Evolutionary conservation across 2,329 filamentous ascomycete genomes (phyloP), one percentile per base, ranked within the genome.

Genomic region (Kalaharituber pfeilii): DNA sequence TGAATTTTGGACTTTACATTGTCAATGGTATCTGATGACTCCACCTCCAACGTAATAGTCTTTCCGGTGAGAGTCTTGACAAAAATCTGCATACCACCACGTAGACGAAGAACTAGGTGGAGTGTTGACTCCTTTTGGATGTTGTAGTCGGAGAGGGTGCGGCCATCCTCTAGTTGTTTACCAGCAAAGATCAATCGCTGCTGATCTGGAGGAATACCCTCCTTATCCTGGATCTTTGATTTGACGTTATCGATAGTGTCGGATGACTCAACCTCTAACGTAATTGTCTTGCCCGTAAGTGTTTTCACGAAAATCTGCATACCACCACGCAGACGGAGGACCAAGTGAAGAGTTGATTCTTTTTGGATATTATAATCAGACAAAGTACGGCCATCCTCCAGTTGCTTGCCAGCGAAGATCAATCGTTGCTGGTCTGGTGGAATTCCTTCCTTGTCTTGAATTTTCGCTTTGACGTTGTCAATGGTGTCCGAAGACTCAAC

Each of bases 181-280:
- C 79, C 79, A 62, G 79, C 79, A 60, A 82, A 82, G 66, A 82
- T 82, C 56, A 82, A 70, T 67, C 79, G 77, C 67, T 82, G 79
- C 66, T 83, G 80, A 65, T 83, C 79, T 39, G 80, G 62, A 15
- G 62, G 62, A 42, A 64, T 64, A 1, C 62, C 62, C 71, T 82
- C 79, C 70, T 82, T 81, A 60, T 79, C 77, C 66, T 81, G 78
- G 39, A 95, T 95, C 77, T 95, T 94, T 5, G 74, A 77, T 74
- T 94, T 94, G 1, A 95, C 88, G 60, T 94, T 96, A 82, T 96
- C 89, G 78, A 96, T 96, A 68, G 89, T 95, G 76, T 96, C 89
- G 70, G 81, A 86, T 69, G 87, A 94, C 82, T 95, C 89, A 72
- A 95, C 88, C 83, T 96, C 89, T 69, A 95, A 84, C 75, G 91